Base-by-base conservation (phyloP, 768 basidiomycete species). In the Psilocybe sp. region DNA sequence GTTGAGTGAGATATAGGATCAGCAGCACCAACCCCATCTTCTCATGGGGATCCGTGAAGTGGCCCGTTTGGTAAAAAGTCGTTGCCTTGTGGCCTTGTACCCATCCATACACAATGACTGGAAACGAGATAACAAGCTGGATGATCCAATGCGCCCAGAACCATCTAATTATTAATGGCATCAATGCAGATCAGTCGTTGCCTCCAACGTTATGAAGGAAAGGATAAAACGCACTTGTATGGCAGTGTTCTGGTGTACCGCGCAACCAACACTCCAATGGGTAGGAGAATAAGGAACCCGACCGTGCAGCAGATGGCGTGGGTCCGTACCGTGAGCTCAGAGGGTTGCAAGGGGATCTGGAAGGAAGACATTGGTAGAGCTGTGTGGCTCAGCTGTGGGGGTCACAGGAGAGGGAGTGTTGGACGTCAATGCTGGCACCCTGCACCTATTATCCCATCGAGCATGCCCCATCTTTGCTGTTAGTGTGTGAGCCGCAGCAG, bases 211-310 rank as follows among this genome's bases (percentile, higher is more conserved):
- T 13, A 11, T 34, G 44, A 35, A 35, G 35, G 7, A 31, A 33
- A 14, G 15, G 16, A 33, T 37, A 31, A 15, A 5, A 63, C 73
- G 61, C 61, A 81, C 73, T 59, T 66, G 35, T 62, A 65, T 19
- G 69, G 77, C 54, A 74, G 77, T 7, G 80, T 83, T 44, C 83
- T 72, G 12, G 72, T 60, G 54, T 76, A 82, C 51, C 83, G 73
- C 20, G 79, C 77, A 38, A 81, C 64, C 53, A 85, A 65, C 10
- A 71, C 74, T n/a, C 84, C 83, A 28, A 79, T 50, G 3, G 84
- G 84, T 8, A 87, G 71, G 14, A 85, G 56, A 44, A 84, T 64
- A 42, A 85, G 64, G 60, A 82, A 82, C 1, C 80, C 84, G 32
- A 72, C 64, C 0, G 75, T 61, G 54, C 73, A 76, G 9, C 84